Base-by-base conservation (phyloP, 2,329 filamentous ascomycete species). In the Coniochaeta hoffmannii region DNA sequence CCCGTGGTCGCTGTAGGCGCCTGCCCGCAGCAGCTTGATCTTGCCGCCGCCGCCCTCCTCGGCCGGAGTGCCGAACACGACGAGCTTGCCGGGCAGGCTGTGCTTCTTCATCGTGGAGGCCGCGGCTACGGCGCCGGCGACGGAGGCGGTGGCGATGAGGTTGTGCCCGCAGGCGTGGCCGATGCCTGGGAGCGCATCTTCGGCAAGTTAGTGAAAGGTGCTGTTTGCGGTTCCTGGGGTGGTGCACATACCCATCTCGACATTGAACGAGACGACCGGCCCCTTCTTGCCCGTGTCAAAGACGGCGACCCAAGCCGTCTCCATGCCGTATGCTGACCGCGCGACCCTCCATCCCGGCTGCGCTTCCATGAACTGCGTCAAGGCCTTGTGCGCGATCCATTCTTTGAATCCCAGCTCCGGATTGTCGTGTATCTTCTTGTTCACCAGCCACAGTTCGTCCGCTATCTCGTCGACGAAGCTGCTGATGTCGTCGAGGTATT, bases 141-240 rank as follows among this genome's bases (percentile, higher is more conserved):
- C 64, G 0, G 76, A 78, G 2, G 75, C 71, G 0, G 70, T 75
- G 5, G 77, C 76, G 54, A 81, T 80, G 35, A 80, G 70, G 58
- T 81, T 81, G 65, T 81, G 79, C 4, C 79, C 79, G 55, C 79
- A 82, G 8, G 77, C 76, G 60, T 81, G 78, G 34, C 77, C 77
- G 8, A 80, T 70, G 1, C 70, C 73, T 1, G 77, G 74, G 3
- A 81, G 68, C 3, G 77, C 76, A 60, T 81, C 76, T 75, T 15
- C 12, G 30, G 7, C 49, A 8, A 2, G 15, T 36, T 32, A 52
- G 44, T 12, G 22, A 15, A 2, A 4, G 15, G 19, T 12, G 49
- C 3, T 51, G 17, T 22, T 22, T 19, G 36, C 10, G 36, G 36
- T 19, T 9, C 4, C 4, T n/a, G 24, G 5, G 22, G 5, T 19